Evolutionary conservation across 306 rosid species (phyloP).

Genomic region (Vicia villosa): DNA sequence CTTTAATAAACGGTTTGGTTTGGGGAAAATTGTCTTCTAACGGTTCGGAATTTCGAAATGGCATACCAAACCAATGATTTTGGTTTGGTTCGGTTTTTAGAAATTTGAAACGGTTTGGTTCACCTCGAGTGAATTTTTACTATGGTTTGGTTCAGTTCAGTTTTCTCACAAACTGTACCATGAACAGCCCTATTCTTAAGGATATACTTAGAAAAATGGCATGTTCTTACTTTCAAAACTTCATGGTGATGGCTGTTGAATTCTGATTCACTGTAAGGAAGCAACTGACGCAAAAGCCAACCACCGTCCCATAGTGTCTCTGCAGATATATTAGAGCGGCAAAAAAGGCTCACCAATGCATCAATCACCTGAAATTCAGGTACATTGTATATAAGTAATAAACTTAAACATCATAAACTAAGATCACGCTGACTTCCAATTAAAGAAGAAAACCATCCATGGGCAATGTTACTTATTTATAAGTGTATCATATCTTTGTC

Average conservation of each 20-base stretch:
- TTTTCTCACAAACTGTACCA: too few relatives aligned
- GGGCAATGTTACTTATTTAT: constrained; percentile 3
- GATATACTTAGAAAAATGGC: constrained; percentile 10
- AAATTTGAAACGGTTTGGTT: too few relatives aligned
- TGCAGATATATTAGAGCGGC: constrained; percentile 85
- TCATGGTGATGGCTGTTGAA: constrained; percentile 72
- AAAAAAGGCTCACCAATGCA: constrained; percentile 80
- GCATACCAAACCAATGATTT: too few relatives aligned
- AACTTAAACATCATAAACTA: constrained; percentile 28
- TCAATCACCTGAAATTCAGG: constrained; percentile 71
- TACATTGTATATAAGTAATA: constrained; percentile 22
- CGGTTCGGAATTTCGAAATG: too few relatives aligned
- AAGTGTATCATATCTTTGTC: background rate
- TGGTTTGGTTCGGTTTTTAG: too few relatives aligned
- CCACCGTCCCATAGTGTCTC: constrained; percentile 96
- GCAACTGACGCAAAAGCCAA: constrained; percentile 97
- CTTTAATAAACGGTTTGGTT: too few relatives aligned
- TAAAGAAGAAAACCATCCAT: constrained; percentile 24
- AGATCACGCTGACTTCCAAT: constrained; percentile 2
- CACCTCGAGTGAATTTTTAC: too few relatives aligned
- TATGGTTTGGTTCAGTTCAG: too few relatives aligned
- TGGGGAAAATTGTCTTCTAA: too few relatives aligned
- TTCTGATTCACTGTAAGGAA: constrained; percentile 84
- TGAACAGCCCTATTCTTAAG: too few relatives aligned
- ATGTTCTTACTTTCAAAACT: constrained; percentile 66